Percentiles rank a stretch among this genome's conserved stretches.
Conservation (phyloP, 2,329 filamentous ascomycete species). For the Stromatinia cepivora region DNA sequence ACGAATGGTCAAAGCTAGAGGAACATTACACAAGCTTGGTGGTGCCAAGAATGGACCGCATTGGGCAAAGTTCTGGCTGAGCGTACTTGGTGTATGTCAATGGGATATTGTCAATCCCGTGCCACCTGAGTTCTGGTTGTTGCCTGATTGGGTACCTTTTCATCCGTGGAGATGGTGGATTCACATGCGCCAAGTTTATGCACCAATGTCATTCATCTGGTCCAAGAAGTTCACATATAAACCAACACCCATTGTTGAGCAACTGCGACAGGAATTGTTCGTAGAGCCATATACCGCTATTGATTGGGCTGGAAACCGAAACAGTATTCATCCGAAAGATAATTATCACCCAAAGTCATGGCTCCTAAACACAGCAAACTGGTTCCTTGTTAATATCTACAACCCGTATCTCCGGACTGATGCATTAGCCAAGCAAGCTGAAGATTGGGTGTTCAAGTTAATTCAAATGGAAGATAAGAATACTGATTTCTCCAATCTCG, state of each 20-base stretch:
- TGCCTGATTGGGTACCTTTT: conserved; percentile 88
- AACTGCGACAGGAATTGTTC: conserved; percentile 79
- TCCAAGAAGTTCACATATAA: conserved; percentile 79
- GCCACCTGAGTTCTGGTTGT: conserved; percentile 88
- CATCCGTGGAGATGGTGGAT: conserved; percentile 97
- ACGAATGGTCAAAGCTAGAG: conserved; percentile 81
- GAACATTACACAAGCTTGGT: conserved; percentile 78
- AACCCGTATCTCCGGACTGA: conserved; percentile 72
- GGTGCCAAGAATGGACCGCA: conserved; percentile 83
- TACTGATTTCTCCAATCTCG: conserved; percentile 81
- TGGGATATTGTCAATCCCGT: conserved; percentile 96
- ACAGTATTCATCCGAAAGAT: conserved; percentile 75
- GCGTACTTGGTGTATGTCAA: conserved; percentile 74
- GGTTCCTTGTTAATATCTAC: conserved; percentile 76
- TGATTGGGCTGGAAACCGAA: conserved; percentile 74
- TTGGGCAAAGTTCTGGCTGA: conserved; percentile 97
- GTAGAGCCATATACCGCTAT: conserved; percentile 76
- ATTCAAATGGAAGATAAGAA: conserved; percentile 92
- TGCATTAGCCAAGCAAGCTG: conserved; percentile 66
- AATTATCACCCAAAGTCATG: conserved; percentile 93
- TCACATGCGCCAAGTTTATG: conserved; percentile 94
- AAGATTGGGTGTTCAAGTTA: conserved; percentile 78
- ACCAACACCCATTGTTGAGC: conserved; percentile 69
- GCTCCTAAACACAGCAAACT: conserved; percentile 77
- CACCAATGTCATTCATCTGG: conserved; percentile 89